Evolutionary conservation across 2,329 filamentous ascomycete genomes (phyloP).

Genomic region (Catunica adiposa): DNA sequence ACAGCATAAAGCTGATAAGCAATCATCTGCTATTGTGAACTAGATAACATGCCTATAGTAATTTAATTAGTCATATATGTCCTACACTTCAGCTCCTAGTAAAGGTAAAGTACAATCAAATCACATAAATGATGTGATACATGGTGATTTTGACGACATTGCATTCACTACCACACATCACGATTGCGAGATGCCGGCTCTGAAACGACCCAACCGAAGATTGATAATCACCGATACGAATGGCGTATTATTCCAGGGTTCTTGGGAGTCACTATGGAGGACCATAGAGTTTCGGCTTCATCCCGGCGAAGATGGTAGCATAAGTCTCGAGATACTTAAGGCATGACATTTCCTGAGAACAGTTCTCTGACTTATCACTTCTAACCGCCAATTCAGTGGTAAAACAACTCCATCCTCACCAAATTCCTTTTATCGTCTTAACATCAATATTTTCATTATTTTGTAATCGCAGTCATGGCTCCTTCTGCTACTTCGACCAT

Average conservation of each 20-base stretch:
- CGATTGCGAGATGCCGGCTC: neutral
- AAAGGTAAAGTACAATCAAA: neutral
- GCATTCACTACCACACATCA: neutral
- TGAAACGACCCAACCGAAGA: neutral
- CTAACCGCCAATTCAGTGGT: no score
- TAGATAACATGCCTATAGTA: no score
- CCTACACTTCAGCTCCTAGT: no score
- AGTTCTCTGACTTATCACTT: no score
- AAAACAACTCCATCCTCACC: no score
- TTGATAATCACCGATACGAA: neutral
- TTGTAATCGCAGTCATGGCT: conserved; percentile 6
- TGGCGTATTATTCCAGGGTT: neutral
- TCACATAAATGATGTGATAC: neutral
- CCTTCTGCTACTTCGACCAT: conserved; percentile 11
- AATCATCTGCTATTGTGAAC: no score
- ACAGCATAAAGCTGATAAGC: no score
- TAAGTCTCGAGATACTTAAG: neutral
- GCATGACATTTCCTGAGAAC: no score
- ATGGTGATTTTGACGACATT: neutral
- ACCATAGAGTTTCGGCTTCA: neutral
- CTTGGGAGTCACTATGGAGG: no score
- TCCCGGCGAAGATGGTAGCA: neutral
- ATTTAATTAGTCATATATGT: no score
- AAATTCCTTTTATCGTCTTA: no score
- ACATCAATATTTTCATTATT: neutral